These are phyloP conservation scores for Albifimbria verrucaria DNA, from an alignment of 2,329 filamentous ascomycete genomes.

Conservation along the genomic window DNA sequence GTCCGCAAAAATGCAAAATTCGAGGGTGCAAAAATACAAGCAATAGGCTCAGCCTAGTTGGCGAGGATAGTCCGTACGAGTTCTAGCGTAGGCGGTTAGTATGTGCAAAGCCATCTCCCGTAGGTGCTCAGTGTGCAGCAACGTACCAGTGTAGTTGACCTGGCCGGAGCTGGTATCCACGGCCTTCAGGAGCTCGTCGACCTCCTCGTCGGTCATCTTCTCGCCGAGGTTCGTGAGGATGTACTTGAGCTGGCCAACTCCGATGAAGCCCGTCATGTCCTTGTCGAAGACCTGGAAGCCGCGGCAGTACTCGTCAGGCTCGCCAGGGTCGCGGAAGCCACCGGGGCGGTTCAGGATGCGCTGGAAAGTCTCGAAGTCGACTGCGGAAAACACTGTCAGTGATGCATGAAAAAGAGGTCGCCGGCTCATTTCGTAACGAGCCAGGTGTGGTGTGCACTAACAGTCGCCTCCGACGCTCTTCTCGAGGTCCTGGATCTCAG, in stretches of 20 bases:
- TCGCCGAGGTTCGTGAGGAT: constrained; percentile 96
- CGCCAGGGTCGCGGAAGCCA: constrained; percentile 96
- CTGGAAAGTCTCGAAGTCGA: constrained; percentile 97
- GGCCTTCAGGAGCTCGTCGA: constrained; percentile 97
- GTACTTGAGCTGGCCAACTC: constrained; percentile 95
- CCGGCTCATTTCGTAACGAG: too few species aligned
- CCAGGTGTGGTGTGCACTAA: constrained; percentile 64
- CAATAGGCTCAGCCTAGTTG: constrained; percentile 54
- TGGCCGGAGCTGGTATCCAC: constrained; percentile 94
- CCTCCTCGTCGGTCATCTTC: constrained; percentile 99
- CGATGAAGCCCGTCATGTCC: constrained; percentile 97
- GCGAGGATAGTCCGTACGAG: constrained; percentile 84
- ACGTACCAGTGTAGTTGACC: constrained; percentile 92
- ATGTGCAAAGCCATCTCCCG: constrained; percentile 3
- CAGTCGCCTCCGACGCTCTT: constrained; percentile 86
- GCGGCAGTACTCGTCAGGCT: constrained; percentile 96
- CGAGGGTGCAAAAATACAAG: not conserved
- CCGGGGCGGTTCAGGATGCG: constrained; percentile 96
- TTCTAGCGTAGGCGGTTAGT: constrained; percentile 42
- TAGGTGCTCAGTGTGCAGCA: not conserved
- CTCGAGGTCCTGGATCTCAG: constrained; percentile 90
- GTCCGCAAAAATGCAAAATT: constrained; percentile 1
- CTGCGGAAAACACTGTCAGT: constrained; percentile 40
- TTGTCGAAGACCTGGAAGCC: constrained; percentile 99
- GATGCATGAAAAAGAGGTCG: not conserved